A percentile compares a stretch with the other conserved stretches of the same genome.
phyloP scores from a whole-genome alignment of 164 flowering plant genomes.

The Saururus chinensis region DNA sequence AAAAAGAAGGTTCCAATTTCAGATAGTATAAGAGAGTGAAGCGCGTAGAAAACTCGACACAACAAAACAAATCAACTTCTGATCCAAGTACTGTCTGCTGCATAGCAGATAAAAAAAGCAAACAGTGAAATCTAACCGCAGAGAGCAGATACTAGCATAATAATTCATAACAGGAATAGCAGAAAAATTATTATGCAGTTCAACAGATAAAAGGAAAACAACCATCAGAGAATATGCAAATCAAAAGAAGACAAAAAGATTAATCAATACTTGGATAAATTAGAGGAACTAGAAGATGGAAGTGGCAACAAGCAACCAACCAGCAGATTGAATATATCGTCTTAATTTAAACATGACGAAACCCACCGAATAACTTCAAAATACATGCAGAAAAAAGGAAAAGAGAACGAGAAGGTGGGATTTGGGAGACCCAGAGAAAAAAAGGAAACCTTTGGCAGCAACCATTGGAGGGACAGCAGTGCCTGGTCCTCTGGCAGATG shows the following conservation, averaged over 20 bases:
- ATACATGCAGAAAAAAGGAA: too few species aligned
- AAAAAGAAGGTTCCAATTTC: background rate
- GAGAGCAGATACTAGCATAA: background rate
- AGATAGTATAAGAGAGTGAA: too few species aligned
- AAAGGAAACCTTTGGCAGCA: constrained; percentile 48
- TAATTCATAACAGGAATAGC: background rate
- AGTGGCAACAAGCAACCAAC: too few species aligned
- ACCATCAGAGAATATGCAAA: too few species aligned
- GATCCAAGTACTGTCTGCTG: background rate
- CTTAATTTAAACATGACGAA: background rate
- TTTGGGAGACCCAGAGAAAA: too few species aligned
- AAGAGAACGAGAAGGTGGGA: too few species aligned
- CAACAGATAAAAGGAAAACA: too few species aligned
- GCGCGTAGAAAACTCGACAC: background rate
- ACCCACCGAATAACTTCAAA: too few species aligned
- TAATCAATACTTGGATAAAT: too few species aligned
- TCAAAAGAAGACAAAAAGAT: too few species aligned
- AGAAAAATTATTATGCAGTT: too few species aligned
- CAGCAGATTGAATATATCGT: background rate
- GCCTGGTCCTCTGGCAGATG: constrained; percentile 31
- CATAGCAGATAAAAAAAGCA: background rate
- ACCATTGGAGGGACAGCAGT: constrained; percentile 54
- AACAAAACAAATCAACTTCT: background rate
- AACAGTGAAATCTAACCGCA: background rate
- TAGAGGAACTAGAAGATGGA: background rate